These are phyloP conservation scores for Botryotinia calthae DNA, from an alignment of 2,329 filamentous ascomycete species.

Conservation along the genomic window DNA sequence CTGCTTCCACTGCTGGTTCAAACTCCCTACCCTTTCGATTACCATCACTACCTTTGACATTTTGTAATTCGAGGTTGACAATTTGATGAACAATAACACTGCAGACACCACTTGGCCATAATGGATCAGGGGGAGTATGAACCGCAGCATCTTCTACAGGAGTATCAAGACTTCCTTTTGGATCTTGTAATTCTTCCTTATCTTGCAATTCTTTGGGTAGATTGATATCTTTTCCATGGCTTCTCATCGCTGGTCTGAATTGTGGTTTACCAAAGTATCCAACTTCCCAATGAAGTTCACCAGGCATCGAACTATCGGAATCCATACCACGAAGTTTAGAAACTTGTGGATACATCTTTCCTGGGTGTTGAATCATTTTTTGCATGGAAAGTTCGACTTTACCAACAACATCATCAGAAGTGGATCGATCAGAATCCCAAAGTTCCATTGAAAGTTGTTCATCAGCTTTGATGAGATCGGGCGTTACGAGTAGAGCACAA, in stretches of 20 bases:
- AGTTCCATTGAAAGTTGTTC: constrained; percentile 92
- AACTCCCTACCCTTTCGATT: constrained; percentile 83
- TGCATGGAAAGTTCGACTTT: constrained; percentile 93
- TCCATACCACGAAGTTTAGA: constrained; percentile 82
- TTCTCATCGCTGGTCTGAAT: constrained; percentile 79
- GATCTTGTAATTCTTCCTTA: constrained; percentile 76
- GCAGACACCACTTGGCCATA: constrained; percentile 90
- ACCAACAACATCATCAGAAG: constrained; percentile 90
- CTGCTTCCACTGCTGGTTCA: constrained; percentile 80
- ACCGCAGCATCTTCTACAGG: constrained; percentile 79
- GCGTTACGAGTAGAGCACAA: constrained; percentile 78
- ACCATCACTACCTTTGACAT: constrained; percentile 80
- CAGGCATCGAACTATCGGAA: constrained; percentile 83
- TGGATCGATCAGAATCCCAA: constrained; percentile 92
- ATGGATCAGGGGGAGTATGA: constrained; percentile 89
- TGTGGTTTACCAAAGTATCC: constrained; percentile 92
- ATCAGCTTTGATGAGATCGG: constrained; percentile 87
- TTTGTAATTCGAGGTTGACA: constrained; percentile 88
- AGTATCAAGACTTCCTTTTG: constrained; percentile 75
- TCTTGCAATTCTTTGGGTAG: constrained; percentile 72
- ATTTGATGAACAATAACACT: constrained; percentile 90
- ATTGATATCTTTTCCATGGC: constrained; percentile 78
- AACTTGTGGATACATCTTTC: constrained; percentile 86
- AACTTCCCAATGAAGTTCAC: constrained; percentile 92
- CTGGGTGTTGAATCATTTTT: constrained; percentile 90